A percentile compares a stretch with the other conserved stretches of the same genome.
phyloP scores from a whole-genome alignment of 768 basidiomycete species.

The Russula griseocarnosa region DNA sequence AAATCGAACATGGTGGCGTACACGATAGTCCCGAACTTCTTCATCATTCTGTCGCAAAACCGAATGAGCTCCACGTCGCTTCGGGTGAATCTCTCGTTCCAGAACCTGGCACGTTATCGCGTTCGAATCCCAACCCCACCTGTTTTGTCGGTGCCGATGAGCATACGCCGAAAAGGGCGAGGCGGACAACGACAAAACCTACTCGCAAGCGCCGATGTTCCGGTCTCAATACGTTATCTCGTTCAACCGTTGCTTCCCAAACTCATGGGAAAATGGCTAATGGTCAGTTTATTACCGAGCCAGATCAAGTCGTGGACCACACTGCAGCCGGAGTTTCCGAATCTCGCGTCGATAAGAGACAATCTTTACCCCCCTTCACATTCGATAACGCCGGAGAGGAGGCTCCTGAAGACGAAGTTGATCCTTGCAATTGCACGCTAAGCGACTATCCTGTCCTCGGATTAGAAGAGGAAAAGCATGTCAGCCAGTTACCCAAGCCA shows the following conservation, averaged over 20 bases:
- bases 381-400: slow-evolving; percentile 5
- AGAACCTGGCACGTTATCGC: neutral
- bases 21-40: neutral
- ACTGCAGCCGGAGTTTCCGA: neutral
- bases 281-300: neutral
- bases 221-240: neutral
- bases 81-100: neutral
- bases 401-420: slow-evolving; percentile 1
- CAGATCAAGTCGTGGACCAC: slow-evolving; percentile 1
- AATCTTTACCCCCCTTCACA: neutral
- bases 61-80: neutral
- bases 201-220: neutral
- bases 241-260: neutral
- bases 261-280: neutral
- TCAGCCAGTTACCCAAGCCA: slow-evolving; percentile 28
- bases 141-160: neutral
- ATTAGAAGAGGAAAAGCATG: neutral
- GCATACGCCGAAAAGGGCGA: neutral
- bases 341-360: neutral
- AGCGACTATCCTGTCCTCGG: neutral
- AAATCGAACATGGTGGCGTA: neutral
- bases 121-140: neutral
- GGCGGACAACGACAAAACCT: neutral
- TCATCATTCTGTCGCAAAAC: neutral
- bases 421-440: neutral